phyloP scores from a whole-genome alignment of 441 rosid species.

The Euphorbia celastroides region DNA sequence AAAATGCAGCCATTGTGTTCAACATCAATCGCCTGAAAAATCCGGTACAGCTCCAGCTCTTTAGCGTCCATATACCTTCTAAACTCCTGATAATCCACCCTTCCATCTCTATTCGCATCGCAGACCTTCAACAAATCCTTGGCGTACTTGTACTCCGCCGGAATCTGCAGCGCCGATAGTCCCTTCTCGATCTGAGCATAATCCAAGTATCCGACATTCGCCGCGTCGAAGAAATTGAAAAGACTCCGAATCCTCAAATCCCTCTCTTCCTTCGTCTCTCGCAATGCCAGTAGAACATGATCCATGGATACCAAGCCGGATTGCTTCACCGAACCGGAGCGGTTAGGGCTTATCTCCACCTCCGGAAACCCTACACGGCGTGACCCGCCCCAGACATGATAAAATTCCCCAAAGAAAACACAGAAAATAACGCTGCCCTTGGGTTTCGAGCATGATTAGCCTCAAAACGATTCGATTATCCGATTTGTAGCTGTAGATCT shows the following conservation, averaged over 20 bases:
- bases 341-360: slow-evolving; percentile 33
- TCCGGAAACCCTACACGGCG: slow-evolving; percentile 39
- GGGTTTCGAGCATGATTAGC: neutral
- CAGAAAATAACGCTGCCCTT: slow-evolving; percentile 1
- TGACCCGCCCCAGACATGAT: slow-evolving; percentile 28
- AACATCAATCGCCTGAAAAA: slow-evolving; percentile 94
- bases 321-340: slow-evolving; percentile 38
- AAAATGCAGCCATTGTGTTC: slow-evolving; percentile 92
- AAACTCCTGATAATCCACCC: slow-evolving; percentile 81
- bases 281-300: slow-evolving; percentile 73
- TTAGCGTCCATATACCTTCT: slow-evolving; percentile 88
- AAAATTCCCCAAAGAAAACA: neutral
- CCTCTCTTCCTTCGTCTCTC: slow-evolving; percentile 85
- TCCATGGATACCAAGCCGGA: slow-evolving; percentile 70
- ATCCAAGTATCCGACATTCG: slow-evolving; percentile 62
- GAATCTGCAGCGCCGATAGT: slow-evolving; percentile 77
- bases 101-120: slow-evolving; percentile 80
- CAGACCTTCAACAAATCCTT: slow-evolving; percentile 82
- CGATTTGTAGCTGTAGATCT: slow-evolving; percentile 9
- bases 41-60: slow-evolving; percentile 89
- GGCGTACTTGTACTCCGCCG: slow-evolving; percentile 78
- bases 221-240: slow-evolving; percentile 73
- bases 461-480: neutral
- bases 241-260: slow-evolving; percentile 66
- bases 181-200: slow-evolving; percentile 80